Evolutionary conservation across 169 alveolate genomes (phyloP).

Genomic region (Amoebophrya sp.): DNA sequence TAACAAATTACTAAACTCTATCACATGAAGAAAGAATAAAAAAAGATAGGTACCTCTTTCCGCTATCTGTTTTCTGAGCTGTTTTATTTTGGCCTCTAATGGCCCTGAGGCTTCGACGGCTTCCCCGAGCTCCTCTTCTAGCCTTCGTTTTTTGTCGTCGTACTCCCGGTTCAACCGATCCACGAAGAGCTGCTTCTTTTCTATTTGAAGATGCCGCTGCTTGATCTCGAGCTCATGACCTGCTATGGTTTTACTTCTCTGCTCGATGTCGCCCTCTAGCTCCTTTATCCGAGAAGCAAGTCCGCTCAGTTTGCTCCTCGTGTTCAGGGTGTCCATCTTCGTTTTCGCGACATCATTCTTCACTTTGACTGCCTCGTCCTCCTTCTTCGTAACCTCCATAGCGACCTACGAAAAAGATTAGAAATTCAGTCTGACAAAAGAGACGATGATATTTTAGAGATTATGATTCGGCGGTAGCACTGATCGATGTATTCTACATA

Average conservation of each 20-base stretch:
- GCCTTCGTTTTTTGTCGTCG: slow-evolving; percentile 66
- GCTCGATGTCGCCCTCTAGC: neutral
- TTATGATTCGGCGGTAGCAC: no score
- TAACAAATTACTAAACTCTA: no score
- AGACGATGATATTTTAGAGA: neutral
- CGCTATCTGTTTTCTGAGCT: slow-evolving; percentile 57
- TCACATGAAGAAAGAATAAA: neutral
- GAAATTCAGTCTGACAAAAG: no score
- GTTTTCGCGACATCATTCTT: neutral
- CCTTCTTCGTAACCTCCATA: neutral
- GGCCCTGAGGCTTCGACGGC: slow-evolving; percentile 57
- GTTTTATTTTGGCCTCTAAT: slow-evolving; percentile 64
- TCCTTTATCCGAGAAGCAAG: neutral
- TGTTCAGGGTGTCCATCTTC: neutral
- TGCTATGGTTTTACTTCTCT: neutral
- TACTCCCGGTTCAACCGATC: slow-evolving; percentile 73
- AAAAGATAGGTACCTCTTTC: slow-evolving; percentile 36
- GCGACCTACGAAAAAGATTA: neutral
- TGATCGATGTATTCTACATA: no score
- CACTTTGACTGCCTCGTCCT: neutral
- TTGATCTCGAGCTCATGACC: slow-evolving; percentile 60
- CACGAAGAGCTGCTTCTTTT: slow-evolving; percentile 71
- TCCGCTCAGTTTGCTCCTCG: neutral
- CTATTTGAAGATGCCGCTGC: slow-evolving; percentile 65
- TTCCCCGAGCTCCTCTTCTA: slow-evolving; percentile 47